Evolutionary conservation across 805 yeast genomes (phyloP), one percentile per base, ranked within the genome.

Genomic region (Ogataea populi-albae): DNA sequence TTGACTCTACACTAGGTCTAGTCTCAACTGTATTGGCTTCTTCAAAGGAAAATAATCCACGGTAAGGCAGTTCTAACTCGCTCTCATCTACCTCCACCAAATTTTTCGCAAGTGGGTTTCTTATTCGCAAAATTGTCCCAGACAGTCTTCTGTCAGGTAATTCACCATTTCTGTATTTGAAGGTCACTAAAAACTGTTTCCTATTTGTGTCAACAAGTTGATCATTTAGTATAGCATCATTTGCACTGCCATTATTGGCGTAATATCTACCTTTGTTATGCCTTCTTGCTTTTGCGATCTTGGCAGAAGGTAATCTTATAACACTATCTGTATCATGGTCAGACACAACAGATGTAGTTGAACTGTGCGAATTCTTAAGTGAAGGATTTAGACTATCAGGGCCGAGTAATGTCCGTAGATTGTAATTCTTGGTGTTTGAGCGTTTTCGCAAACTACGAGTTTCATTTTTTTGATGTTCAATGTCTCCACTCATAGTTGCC

Each of bases 21-120:
- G 93, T 82, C 41, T 68, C 62, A 33, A 65, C 64, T 1, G 86
- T 82, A 19, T 69, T 71, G 23, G 81, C 77, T 28, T 81, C 78
- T 15, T 73, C 70, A 46, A 73, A 74, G 14, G 69, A 58, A 14
- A 84, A 59, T 0, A 83, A 71, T 0, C 93, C 93, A 32, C 81
- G 63, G 46, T 73, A 84, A 0, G 94, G 93, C 19, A 78, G 50
- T 36, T 80, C 82, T 30, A 65, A 57, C n/a, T 66, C 64, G n/a
- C 64, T 62, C 39, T 63, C 59, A 32, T 61, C 49, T 12, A 55
- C 58, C 35, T 56, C 55, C 3, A 43, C 25, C 5, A 35, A 35
- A 11, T 38, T 48, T 17, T 32, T 34, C 4, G 27, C 23, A 9
- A 35, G 11, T 5, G 50, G 44, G 15, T 38, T 41, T 25, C 39